A percentile compares a stretch with the other conserved stretches of the same genome.
phyloP scores from a whole-genome alignment of 1,284 basidiomycete genomes.

The Ceratobasidium sp. region DNA sequence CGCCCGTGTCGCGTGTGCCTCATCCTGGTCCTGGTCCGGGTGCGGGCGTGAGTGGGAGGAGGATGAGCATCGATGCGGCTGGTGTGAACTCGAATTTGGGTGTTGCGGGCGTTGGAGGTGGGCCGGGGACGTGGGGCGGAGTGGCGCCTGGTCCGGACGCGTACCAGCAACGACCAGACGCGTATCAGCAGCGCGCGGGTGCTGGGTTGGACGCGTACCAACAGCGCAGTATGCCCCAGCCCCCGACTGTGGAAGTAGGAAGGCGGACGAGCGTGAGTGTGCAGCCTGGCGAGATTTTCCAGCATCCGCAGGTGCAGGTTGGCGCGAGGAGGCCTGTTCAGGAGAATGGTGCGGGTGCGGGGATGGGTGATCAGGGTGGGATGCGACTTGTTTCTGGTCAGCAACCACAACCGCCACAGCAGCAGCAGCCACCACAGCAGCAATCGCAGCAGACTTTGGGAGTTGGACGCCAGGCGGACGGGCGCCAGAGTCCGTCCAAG shows the following conservation, averaged over 20 bases:
- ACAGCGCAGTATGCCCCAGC: background rate
- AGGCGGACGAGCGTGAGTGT: background rate
- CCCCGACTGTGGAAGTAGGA: no score
- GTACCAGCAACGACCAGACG: background rate
- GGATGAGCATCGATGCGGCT: conserved; percentile 7
- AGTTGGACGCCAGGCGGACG: background rate
- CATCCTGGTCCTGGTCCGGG: conserved; percentile 6
- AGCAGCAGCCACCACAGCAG: background rate
- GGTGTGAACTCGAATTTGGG: background rate
- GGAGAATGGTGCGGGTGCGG: no score
- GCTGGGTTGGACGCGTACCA: no score
- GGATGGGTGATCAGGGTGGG: no score
- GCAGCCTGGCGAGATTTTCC: conserved; percentile 34
- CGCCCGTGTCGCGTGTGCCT: conserved; percentile 33
- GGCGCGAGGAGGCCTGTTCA: no score
- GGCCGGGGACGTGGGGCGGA: conserved; percentile 41
- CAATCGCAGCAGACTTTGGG: background rate
- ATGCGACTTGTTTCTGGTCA: no score
- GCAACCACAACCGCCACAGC: background rate
- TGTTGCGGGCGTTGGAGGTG: background rate
- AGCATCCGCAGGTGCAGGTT: conserved; percentile 1
- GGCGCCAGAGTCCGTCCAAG: conserved; percentile 1
- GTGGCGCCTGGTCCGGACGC: background rate
- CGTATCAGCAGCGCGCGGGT: background rate
- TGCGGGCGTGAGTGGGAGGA: background rate